Evolutionary conservation across 169 alveolate species (phyloP).

Genomic region (Eimeria necatrix): DNA sequence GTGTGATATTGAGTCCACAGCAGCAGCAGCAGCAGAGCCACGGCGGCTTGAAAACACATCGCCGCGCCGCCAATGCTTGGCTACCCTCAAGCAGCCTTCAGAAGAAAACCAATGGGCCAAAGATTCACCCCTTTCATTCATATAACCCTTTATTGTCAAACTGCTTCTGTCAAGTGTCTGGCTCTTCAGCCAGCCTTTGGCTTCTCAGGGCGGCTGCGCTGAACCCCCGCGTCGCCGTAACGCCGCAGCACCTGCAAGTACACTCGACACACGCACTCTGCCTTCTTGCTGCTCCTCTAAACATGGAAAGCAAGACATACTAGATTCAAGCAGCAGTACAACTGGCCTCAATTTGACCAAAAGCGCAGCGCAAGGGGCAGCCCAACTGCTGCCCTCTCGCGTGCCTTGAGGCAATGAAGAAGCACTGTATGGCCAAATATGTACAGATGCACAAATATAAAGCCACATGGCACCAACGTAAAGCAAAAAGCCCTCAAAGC

Average conservation of each 20-base stretch:
- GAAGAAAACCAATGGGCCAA: too few relatives aligned
- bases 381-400: too few relatives aligned
- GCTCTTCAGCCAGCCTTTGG: background rate
- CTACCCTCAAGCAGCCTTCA: too few relatives aligned
- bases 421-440: too few relatives aligned
- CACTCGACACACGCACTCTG: background rate
- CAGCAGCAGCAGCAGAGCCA: background rate
- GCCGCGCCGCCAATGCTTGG: too few relatives aligned
- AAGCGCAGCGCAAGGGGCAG: background rate
- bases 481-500: background rate
- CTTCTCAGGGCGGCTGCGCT: constrained; percentile 8
- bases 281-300: background rate
- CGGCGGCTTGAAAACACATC: background rate
- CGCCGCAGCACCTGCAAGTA: constrained; percentile 62
- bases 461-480: background rate
- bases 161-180: too few relatives aligned
- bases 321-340: background rate
- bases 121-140: too few relatives aligned
- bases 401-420: too few relatives aligned
- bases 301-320: background rate
- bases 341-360: background rate
- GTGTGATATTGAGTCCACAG: background rate
- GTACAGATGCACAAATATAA: background rate
- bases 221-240: constrained; percentile 44
- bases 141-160: too few relatives aligned